Base-by-base conservation (phyloP, 2,329 filamentous ascomycete genomes). In the Fusarium hainanense region DNA sequence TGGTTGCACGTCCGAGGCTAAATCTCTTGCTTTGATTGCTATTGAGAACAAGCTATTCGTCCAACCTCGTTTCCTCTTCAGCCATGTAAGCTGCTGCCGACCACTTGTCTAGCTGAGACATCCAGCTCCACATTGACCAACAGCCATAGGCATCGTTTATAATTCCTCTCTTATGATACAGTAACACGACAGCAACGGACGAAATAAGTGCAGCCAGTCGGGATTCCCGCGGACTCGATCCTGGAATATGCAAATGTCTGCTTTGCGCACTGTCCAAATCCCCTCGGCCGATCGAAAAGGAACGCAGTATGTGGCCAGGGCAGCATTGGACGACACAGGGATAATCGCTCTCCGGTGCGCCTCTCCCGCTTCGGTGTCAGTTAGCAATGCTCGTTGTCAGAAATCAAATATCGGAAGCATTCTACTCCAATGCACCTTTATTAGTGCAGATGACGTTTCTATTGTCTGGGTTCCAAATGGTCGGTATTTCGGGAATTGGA, bases 401-500 rank as follows among this genome's bases (percentile, higher is more conserved):
- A 63, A 63, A 63, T 63, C 61, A 63, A 63, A 63, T 49, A 63
- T 63, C 58, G 37, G 25, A 49, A 13, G 50, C 37, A 37, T 37
- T 47, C 41, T 59, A 42, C 47, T 43, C 54, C 25, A 30, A 47
- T 44, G 65, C 51, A 49, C 46, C 28, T 43, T 54, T 51, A 25
- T 63, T 56, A 58, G 48, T 55, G 37, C 57, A 54, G 51, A 66
- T 71, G 65, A 55, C 49, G 50, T 59, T 69, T 42, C 23, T 44
- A 30, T 37, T 46, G 54, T 32, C 41, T 34, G 46, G 42, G 46
- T 48, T 59, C 69, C 61, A 71, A 69, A 55, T 59, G 50, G 65
- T 55, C 54, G 68, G 69, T 66, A 71, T 47, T 28, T 54, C 50
- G 30, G 61, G 50, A 61, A 52, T 64, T 42, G 51, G 47, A 69